phyloP scores from a whole-genome alignment of 257 asterid genomes.

The Penstemon barbatus region DNA sequence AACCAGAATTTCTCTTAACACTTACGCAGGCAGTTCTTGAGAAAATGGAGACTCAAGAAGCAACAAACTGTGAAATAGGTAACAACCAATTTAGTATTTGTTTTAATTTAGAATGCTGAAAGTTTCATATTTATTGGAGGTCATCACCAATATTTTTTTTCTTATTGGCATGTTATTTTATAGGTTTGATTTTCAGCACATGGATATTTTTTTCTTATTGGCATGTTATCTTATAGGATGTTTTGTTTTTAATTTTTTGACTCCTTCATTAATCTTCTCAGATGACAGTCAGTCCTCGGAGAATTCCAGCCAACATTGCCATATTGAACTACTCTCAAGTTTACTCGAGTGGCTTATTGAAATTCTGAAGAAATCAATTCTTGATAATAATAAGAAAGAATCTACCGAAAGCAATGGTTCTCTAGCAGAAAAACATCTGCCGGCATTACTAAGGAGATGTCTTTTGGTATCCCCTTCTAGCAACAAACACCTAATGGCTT shows the following conservation, averaged over 20 bases:
- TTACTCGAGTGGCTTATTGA: slow-evolving; percentile 58
- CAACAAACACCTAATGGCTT: slow-evolving; percentile 44
- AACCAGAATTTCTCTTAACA: slow-evolving; percentile 59
- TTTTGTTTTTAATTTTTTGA: background rate
- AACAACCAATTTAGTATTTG: background rate
- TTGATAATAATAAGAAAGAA: slow-evolving; percentile 27
- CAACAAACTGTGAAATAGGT: slow-evolving; percentile 48
- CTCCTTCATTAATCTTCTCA: slow-evolving; percentile 32
- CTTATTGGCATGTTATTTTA: background rate
- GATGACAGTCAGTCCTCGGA: slow-evolving; percentile 40
- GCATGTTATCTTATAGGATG: background rate
- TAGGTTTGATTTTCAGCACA: too few relatives aligned
- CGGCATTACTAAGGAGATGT: slow-evolving; percentile 61
- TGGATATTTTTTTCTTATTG: too few relatives aligned
- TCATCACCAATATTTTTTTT: background rate
- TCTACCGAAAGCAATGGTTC: slow-evolving; percentile 40
- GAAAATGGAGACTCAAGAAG: slow-evolving; percentile 50
- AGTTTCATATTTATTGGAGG: background rate
- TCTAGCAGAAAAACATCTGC: slow-evolving; percentile 30
- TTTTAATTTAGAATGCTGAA: too few relatives aligned
- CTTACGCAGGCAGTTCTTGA: slow-evolving; percentile 68
- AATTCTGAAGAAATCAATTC: slow-evolving; percentile 42
- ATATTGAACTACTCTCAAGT: slow-evolving; percentile 39
- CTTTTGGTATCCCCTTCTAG: slow-evolving; percentile 47
- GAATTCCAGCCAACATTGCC: slow-evolving; percentile 31